A percentile compares a stretch with the other conserved stretches of the same genome.
Conservation (phyloP, 352 stramenopile genomes). For the Globisporangium nunn region DNA sequence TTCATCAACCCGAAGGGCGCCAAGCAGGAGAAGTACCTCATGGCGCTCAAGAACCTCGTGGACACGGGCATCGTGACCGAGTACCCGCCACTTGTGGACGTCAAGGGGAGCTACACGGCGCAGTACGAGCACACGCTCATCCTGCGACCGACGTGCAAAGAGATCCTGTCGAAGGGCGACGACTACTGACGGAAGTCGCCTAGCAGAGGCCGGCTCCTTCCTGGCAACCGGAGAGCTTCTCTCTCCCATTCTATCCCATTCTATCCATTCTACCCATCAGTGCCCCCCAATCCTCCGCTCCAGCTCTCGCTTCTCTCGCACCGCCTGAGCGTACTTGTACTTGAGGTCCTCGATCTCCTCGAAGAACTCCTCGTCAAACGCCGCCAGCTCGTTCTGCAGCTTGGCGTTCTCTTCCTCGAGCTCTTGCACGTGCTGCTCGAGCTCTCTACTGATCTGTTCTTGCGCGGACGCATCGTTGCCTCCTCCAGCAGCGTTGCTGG, state of each 20-base stretch:
- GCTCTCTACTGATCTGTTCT: not conserved
- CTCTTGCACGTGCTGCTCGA: conserved; percentile 10
- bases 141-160: conserved; percentile 92
- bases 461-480: not conserved
- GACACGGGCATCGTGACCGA: conserved; percentile 89
- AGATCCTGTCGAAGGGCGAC: conserved; percentile 92
- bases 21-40: conserved; percentile 92
- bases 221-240: no score
- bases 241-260: no score
- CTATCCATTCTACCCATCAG: not conserved
- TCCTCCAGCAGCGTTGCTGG: not conserved
- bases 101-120: conserved; percentile 91
- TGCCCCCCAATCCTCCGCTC: conserved; percentile 17
- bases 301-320: conserved; percentile 68
- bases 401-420: conserved; percentile 72
- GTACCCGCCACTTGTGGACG: conserved; percentile 94
- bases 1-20: conserved; percentile 59
- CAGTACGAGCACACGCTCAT: conserved; percentile 98
- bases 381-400: conserved; percentile 72
- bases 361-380: conserved; percentile 94
- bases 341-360: conserved; percentile 96
- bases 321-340: conserved; percentile 89
- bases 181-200: conserved; percentile 75
- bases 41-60: conserved; percentile 89
- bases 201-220: no score